Evolutionary conservation across 2,329 filamentous ascomycete species (phyloP), one percentile per base, ranked within the genome.

Genomic region (Alternaria metachromatica): DNA sequence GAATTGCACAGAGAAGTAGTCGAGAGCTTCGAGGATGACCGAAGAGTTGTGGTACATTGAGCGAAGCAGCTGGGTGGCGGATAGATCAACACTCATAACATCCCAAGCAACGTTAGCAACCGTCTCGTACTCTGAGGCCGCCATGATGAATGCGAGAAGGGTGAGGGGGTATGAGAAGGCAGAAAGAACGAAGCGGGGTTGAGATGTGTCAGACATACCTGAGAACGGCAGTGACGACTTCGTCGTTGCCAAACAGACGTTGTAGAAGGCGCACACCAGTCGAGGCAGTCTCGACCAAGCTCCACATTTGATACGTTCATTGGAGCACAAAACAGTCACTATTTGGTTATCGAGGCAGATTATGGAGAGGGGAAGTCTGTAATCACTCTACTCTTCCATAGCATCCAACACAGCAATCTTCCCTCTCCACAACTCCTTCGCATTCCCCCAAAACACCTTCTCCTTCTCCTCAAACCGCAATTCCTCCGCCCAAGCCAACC

Each of bases 391-490:
- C 37, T 41, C 21, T 21, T 28, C 44, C 53, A 57, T 13, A 21
- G 13, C 21, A 18, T 58, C 55, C n/a, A 58, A 46, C 37, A 11
- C 37, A 5, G 21, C 28, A 51, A 76, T 69, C 58, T 70, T 77
- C 18, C 67, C 72, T 37, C 58, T 55, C 76, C 76, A 79, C 51
- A 79, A 55, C 25, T 26, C 45, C 46, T 66, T 54, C 18, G 73
- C 70, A 58, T 80, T 80, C 20, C 55, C 13, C 58, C 58, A 69
- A 56, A 75, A 79, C 6, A 79, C 67, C 10, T 46, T 60, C 5
- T 77, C 72, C 53, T 71, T 80, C 46, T 79, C 72, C 8, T 61
- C 63, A 1, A 37, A 18, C 0, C 56, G 61, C 2, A 79, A 56
- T 45, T 73, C 72, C 0, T 69, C 62, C 2, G 74, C 71, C 26